Evolutionary conservation across 352 stramenopile genomes (phyloP).

Genomic region (Peronospora destructor): DNA sequence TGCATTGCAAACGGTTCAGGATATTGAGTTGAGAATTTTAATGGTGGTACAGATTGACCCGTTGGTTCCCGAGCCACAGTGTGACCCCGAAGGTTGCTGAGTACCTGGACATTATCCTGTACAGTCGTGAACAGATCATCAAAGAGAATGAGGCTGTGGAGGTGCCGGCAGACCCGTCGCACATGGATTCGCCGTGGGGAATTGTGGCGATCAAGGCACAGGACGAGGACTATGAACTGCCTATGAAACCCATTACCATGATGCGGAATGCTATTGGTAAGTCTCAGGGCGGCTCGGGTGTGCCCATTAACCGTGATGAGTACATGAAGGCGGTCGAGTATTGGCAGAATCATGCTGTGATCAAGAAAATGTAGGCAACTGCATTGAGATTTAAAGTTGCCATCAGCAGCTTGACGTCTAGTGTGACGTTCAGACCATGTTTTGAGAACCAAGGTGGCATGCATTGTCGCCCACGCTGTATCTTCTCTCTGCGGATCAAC

Average conservation of each 20-base stretch:
- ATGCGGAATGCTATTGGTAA: conserved; percentile 97
- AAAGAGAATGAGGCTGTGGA: conserved; percentile 90
- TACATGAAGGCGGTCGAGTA: conserved; percentile 86
- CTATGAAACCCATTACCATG: conserved; percentile 97
- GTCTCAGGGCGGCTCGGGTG: conserved; percentile 87
- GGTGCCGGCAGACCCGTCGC: conserved; percentile 30
- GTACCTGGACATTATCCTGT: conserved; percentile 97
- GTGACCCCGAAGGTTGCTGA: conserved; percentile 85
- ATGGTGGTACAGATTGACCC: conserved; percentile 40
- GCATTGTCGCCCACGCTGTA: conserved; percentile 1
- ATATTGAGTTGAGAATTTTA: conserved; percentile 8
- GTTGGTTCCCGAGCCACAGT: conserved; percentile 90
- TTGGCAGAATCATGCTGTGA: conserved; percentile 79
- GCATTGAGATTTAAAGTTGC: conserved; percentile 1
- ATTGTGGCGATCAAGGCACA: conserved; percentile 98
- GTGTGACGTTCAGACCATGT: conserved; percentile 11
- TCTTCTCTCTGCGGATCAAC: conserved; percentile 10
- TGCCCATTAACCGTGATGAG: conserved; percentile 64
- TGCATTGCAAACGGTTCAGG: neutral
- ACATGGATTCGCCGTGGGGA: conserved; percentile 79
- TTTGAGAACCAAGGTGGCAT: conserved; percentile 6
- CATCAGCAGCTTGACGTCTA: conserved; percentile 14
- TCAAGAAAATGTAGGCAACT: conserved; percentile 55
- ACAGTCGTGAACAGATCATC: conserved; percentile 96
- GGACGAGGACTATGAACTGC: conserved; percentile 91